These are phyloP conservation scores for Phoma sp. DNA, from an alignment of 2,329 filamentous ascomycete species.

Conservation along the genomic window DNA sequence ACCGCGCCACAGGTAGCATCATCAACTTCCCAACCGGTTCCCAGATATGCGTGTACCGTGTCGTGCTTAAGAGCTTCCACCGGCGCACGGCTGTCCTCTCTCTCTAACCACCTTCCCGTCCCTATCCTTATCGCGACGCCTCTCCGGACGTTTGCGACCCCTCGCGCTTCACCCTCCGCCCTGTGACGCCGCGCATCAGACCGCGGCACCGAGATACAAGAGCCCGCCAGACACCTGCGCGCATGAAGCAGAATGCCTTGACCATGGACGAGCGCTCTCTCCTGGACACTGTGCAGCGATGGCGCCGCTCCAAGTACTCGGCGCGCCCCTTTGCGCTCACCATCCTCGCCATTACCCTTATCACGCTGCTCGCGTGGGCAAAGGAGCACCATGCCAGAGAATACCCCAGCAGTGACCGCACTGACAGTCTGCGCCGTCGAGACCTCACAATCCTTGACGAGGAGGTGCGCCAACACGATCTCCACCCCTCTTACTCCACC, in stretches of 20 bases:
- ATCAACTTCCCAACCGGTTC: slow-evolving; percentile 7
- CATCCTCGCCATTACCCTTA: slow-evolving; percentile 37
- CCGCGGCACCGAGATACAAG: neutral
- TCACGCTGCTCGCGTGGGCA: slow-evolving; percentile 39
- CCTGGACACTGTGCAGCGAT: slow-evolving; percentile 29
- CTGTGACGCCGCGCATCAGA: slow-evolving; percentile 17
- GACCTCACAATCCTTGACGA: slow-evolving; percentile 39
- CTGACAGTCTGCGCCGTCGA: slow-evolving; percentile 23
- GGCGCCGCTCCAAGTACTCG: slow-evolving; percentile 42
- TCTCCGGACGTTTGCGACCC: slow-evolving; percentile 8
- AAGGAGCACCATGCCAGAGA: slow-evolving; percentile 18
- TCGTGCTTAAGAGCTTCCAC: slow-evolving; percentile 3
- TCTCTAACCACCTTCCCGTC: neutral
- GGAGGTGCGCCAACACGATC: slow-evolving; percentile 31
- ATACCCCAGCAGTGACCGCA: too few species aligned
- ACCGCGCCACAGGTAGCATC: neutral
- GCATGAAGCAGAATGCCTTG: slow-evolving; percentile 19
- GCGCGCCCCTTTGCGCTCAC: slow-evolving; percentile 48
- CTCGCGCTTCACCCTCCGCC: slow-evolving; percentile 25
- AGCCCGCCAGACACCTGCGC: slow-evolving; percentile 4
- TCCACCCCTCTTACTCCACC: slow-evolving; percentile 5
- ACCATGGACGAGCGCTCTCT: slow-evolving; percentile 34
- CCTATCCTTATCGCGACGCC: neutral
- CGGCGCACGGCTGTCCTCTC: slow-evolving; percentile 3
- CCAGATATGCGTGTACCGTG: slow-evolving; percentile 4